Evolutionary conservation across 129 eudicot genomes (phyloP), one percentile per base, ranked within the genome.

Genomic region (Glebionis coronaria): DNA sequence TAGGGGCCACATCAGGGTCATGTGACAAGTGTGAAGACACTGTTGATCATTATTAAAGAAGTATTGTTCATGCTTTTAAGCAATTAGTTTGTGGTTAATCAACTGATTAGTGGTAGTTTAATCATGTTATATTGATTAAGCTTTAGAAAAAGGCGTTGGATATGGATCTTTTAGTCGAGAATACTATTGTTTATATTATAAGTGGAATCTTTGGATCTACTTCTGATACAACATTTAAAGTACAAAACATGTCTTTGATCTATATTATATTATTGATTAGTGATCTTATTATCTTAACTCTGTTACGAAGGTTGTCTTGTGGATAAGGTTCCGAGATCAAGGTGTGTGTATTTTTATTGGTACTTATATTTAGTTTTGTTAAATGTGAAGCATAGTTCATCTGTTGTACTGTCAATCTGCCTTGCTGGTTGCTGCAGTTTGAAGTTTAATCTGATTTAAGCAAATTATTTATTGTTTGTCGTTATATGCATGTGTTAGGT

Each of bases 11-110:
- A 71, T 71, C 56, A 20, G 45, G 67, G 65, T 64, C 82, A 78
- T 71, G 78, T 78, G 82, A 61, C 74, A 66, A 56, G 72, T 58
- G 82, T 72, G 74, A 72, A 66, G 46, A 59, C 63, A 72, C 82
- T 72, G 74, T 58, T 73, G 59, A 45, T 15, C 73, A 72, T 77
- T 44, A 16, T 44, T 64, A 68, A 50, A 59, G 40, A 55, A 74
- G 40, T 67, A 35, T 44, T 65, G 21, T 42, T 54, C n/a, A 46
- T 58, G 65, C 63, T 29, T 50, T 53, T 51, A 60, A 63, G 50
- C 62, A 67, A 51, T 50, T 59, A 50, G 3, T 75, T 50, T 49
- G 29, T 38, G 79, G 63, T 67, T 75, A 70, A 49, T 59, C 42
- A 69, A 52, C 61, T 75, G 55, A 40, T 60, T 23, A 75, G 47